Conservation (phyloP, 352 stramenopile genomes). For the Globisporangium rhizosaccharum region DNA sequence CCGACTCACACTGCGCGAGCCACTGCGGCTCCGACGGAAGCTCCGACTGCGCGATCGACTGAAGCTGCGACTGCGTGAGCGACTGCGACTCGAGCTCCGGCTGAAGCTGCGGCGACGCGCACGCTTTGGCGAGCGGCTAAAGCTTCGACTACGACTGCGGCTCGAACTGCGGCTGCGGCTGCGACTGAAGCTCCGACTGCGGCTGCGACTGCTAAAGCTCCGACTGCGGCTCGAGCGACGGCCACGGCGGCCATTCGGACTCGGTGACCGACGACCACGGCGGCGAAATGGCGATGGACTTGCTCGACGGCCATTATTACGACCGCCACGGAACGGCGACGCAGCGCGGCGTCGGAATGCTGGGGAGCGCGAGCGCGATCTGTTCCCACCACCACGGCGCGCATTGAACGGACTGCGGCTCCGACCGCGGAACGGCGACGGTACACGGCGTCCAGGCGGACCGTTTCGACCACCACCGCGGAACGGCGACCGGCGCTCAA, state of each 20-base stretch:
- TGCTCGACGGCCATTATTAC: slow-evolving; percentile 13
- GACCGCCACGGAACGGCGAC: slow-evolving; percentile 32
- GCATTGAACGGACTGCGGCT: slow-evolving; percentile 33
- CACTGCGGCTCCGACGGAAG: no score
- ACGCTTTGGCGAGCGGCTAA: neutral
- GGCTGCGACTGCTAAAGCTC: slow-evolving; percentile 16
- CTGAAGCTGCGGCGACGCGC: neutral
- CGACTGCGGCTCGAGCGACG: slow-evolving; percentile 12
- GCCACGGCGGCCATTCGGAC: slow-evolving; percentile 14
- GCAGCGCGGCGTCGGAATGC: slow-evolving; percentile 29
- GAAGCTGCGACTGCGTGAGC: no score
- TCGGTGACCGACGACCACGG: slow-evolving; percentile 7
- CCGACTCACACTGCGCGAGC: no score
- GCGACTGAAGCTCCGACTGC: slow-evolving; percentile 5
- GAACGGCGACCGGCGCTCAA: slow-evolving; percentile 18
- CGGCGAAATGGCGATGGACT: slow-evolving; percentile 10
- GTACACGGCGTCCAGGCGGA: slow-evolving; percentile 17
- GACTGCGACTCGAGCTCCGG: no score
- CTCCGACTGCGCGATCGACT: no score
- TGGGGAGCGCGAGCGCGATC: slow-evolving; percentile 35
- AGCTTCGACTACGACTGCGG: slow-evolving; percentile 1
- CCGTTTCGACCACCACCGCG: slow-evolving; percentile 9
- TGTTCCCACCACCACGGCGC: slow-evolving; percentile 8
- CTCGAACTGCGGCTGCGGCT: neutral
- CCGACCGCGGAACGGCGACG: slow-evolving; percentile 46